These are phyloP conservation scores for Sequoiadendron giganteum DNA, from an alignment of 75 land plant genomes.

Conservation along the genomic window DNA sequence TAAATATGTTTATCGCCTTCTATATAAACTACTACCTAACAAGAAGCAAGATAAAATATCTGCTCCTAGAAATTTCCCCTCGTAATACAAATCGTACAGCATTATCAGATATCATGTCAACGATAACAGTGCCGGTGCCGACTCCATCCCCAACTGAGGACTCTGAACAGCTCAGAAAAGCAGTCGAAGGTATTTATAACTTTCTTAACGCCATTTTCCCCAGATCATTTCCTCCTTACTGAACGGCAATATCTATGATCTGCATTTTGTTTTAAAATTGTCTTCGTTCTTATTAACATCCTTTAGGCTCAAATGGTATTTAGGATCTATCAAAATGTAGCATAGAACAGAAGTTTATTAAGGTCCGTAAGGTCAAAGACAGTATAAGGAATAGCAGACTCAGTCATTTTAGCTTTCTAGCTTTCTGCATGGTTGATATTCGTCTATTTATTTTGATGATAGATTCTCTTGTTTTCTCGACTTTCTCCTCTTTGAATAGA, in stretches of 20 bases:
- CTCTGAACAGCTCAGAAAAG: slow-evolving; percentile 44
- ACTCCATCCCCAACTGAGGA: slow-evolving; percentile 48
- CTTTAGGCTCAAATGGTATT: background rate
- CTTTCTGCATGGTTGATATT: no score
- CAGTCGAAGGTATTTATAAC: slow-evolving; percentile 39
- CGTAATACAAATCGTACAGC: no score
- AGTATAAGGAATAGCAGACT: no score
- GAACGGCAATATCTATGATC: background rate
- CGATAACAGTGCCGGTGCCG: slow-evolving; percentile 32
- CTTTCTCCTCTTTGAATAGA: no score
- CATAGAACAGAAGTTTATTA: no score
- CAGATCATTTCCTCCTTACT: no score
- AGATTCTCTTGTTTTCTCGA: no score
- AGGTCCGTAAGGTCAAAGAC: no score
- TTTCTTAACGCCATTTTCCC: background rate
- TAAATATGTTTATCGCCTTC: background rate
- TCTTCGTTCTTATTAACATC: background rate
- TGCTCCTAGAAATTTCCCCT: background rate
- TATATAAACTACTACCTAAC: background rate
- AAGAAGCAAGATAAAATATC: no score
- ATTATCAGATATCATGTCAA: slow-evolving; percentile 26
- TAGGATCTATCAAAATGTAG: background rate
- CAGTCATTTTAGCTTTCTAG: no score
- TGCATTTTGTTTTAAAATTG: background rate
- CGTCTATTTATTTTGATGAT: no score